phyloP scores from a whole-genome alignment of 345 rosid species.

The Dimocarpus longan region DNA sequence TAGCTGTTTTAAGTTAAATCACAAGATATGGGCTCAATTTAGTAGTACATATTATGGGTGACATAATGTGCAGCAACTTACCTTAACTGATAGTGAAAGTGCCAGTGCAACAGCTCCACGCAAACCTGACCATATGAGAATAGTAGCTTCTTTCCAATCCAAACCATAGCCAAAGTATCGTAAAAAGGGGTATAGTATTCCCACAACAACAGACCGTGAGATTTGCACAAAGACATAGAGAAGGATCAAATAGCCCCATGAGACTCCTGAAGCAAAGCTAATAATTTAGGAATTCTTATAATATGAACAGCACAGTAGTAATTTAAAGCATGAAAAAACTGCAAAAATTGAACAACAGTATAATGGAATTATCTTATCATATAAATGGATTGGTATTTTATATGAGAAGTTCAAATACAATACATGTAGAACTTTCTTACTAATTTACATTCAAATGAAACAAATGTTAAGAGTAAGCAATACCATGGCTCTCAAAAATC shows the following conservation, averaged over 20 bases:
- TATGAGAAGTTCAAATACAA: slow-evolving; percentile 8
- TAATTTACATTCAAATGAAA: background rate
- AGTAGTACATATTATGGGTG: background rate
- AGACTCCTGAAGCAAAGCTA: slow-evolving; percentile 51
- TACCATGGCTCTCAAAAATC: slow-evolving; percentile 56
- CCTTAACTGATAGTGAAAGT: slow-evolving; percentile 90
- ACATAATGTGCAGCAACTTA: slow-evolving; percentile 39
- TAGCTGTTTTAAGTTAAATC: background rate
- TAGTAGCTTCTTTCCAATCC: slow-evolving; percentile 87
- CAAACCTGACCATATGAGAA: slow-evolving; percentile 91
- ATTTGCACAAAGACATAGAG: slow-evolving; percentile 67
- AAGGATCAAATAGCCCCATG: slow-evolving; percentile 84
- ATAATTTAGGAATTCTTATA: background rate
- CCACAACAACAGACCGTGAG: slow-evolving; percentile 77
- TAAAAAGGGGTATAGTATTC: slow-evolving; percentile 61
- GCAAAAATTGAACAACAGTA: background rate
- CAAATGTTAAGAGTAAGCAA: slow-evolving; percentile 11
- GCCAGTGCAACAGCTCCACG: slow-evolving; percentile 95
- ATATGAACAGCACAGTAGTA: background rate
- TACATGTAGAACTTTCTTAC: background rate
- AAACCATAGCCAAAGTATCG: slow-evolving; percentile 81
- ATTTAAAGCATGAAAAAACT: background rate
- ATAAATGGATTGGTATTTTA: background rate
- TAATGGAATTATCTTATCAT: slow-evolving; percentile 6
- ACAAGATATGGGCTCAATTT: background rate